Evolutionary conservation across 345 rosid genomes (phyloP), one percentile per base, ranked within the genome.

Genomic region (Anacardium occidentale): DNA sequence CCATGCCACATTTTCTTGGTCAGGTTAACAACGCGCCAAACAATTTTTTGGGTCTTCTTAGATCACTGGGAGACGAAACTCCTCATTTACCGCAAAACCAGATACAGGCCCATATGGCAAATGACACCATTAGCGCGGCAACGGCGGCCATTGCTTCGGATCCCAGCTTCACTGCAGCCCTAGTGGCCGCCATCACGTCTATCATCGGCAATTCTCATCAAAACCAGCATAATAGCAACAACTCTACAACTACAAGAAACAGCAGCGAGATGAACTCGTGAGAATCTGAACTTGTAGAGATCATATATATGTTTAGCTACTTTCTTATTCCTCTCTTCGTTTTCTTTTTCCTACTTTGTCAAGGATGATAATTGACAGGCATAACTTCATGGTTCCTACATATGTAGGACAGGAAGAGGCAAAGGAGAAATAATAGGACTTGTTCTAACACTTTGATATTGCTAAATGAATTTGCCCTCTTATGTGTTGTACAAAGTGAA

Each of bases 81-180:
- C 45, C 37, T 52, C 8, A 32, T 24, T 15, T 24, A 20, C 44
- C 78, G 40, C 79, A 55, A 50, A 69, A 75, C 20, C 75, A 44
- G 29, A 62, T 64, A 5, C 76, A 64, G 25, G 58, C 70, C 20
- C 44, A 73, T 5, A 18, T 70, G 1, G n/a, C 56, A 42, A 29
- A 57, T 14, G 73, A 61, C 21, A 72, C 72, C 21, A 77, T 71
- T 25, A 77, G 75, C 37, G 80, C 85, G 9, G 80, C 88, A 26
- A 83, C 82, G 3, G 83, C 86, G 0, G 86, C 83, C 77, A 83
- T 85, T 70, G 77, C 89, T 1, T 47, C 85, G 0, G 85, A 85
- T 66, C 89, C 89, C 0, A 79, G 76, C 75, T 85, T 85, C 77
- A 71, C 86, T 0, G 79, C 86, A 1, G 89, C 89, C 1, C 74